Evolutionary conservation across 257 asterid genomes (phyloP).

Genomic region (Nicotiana tomentosiformis): DNA sequence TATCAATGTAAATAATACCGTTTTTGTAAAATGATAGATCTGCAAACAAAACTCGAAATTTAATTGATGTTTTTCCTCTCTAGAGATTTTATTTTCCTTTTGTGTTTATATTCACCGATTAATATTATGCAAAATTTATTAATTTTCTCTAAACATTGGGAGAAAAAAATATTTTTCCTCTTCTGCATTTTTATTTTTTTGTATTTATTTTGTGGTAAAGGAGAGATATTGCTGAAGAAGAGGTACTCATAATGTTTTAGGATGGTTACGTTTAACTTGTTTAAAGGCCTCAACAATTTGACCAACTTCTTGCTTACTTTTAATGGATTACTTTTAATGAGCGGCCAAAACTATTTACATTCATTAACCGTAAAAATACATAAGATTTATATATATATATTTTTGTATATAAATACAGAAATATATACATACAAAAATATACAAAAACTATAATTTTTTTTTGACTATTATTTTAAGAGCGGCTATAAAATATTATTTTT

Average conservation of each 20-base stretch:
- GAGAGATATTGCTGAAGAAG: not conserved
- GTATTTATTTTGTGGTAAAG: not conserved
- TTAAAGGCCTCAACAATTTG: not conserved
- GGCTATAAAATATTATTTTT: too few species aligned
- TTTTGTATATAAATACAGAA: too few species aligned
- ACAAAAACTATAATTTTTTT: too few species aligned
- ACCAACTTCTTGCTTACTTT: not conserved
- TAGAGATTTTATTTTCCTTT: not conserved
- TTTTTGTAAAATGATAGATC: not conserved
- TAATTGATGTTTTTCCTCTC: not conserved
- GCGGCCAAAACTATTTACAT: too few species aligned
- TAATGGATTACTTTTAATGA: too few species aligned
- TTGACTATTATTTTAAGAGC: too few species aligned
- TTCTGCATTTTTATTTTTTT: not conserved
- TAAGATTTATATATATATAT: too few species aligned
- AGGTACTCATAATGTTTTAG: too few species aligned
- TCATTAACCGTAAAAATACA: accelerated
- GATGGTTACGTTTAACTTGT: not conserved
- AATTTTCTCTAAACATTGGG: not conserved
- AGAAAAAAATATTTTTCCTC: not conserved
- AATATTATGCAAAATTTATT: not conserved
- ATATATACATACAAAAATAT: too few species aligned
- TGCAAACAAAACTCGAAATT: not conserved
- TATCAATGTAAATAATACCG: not conserved
- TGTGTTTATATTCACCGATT: not conserved